Base-by-base conservation (phyloP, 225 moss, liverwort and hornwort species). In the Lunularia cruciata region DNA sequence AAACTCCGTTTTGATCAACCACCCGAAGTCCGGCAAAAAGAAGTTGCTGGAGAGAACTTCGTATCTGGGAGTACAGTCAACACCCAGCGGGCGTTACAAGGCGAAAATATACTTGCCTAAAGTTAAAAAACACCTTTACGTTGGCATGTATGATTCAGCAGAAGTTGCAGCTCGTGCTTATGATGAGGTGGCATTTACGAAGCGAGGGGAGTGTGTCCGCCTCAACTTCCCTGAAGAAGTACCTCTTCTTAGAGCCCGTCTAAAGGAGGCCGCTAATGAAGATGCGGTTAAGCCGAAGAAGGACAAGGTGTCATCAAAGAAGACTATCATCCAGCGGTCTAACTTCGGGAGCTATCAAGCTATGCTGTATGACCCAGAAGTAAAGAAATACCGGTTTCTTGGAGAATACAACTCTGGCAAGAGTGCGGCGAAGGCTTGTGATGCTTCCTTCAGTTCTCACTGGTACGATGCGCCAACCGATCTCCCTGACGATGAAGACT, bases 81-180 rank as follows among this genome's bases (percentile, higher is more conserved):
- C 95, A 36, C 95, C 95, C 28, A 95, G 95, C 72, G 92, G 95
- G 53, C 79, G 95, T 18, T 95, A 77, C 52, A 95, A 95, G 70
- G 95, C 92, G 18, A 95, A 95, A 69, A 95, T 95, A 9, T 95
- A 95, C 69, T 85, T 92, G 69, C 95, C 95, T 33, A 85, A 90
- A 78, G 90, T 92, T 7, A 95, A 92, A 73, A 95, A 92, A 70
- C 95, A 95, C 74, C 79, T 95, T 22, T 95, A 95, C 46, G 92
- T 95, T 22, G 95, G 95, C 46, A 95, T 95, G 69, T 95, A 87
- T 65, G 92, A 95, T 75, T 83, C 88, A 4, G 87, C 95, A 20
- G 95, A 95, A 72, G 95, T 92, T 70, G 95, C 95, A 23, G 95
- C 95, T 40, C 86, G 90, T 57, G 92, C 95, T 18, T 95, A 95